These are phyloP conservation scores for Leccinum arenicola DNA, from an alignment of 768 basidiomycete genomes.

Conservation along the genomic window DNA sequence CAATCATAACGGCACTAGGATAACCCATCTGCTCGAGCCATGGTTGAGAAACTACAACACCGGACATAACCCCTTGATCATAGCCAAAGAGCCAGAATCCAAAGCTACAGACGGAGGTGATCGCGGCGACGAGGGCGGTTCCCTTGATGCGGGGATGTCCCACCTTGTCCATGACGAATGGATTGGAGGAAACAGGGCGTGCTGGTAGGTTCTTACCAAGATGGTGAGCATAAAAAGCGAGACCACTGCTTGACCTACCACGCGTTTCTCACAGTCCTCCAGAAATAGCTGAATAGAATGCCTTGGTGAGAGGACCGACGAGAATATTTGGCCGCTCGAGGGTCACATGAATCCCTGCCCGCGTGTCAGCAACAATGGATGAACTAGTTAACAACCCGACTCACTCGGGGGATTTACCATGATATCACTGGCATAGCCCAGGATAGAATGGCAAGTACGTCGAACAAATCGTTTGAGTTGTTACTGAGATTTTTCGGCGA, in stretches of 20 bases:
- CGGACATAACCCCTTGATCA: slow-evolving; percentile 19
- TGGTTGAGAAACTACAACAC: slow-evolving; percentile 10
- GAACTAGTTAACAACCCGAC: neutral
- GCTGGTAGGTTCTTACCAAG: neutral
- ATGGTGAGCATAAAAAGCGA: neutral
- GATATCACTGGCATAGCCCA: neutral
- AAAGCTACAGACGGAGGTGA: slow-evolving; percentile 16
- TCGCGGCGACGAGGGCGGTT: slow-evolving; percentile 10
- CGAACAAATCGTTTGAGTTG: neutral
- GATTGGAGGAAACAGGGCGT: neutral
- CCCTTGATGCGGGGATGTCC: slow-evolving; percentile 12
- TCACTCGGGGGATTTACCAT: neutral
- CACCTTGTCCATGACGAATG: slow-evolving; percentile 7
- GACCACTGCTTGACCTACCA: neutral
- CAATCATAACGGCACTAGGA: slow-evolving; percentile 16
- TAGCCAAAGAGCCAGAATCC: slow-evolving; percentile 18
- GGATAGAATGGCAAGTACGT: neutral
- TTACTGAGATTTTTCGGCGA: neutral
- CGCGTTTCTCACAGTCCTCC: neutral
- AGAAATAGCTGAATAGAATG: neutral
- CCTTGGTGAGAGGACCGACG: neutral
- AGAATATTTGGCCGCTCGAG: neutral
- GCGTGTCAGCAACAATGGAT: neutral
- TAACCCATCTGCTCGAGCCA: slow-evolving; percentile 16
- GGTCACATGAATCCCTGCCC: slow-evolving; percentile 6